Evolutionary conservation across 2,329 filamentous ascomycete species (phyloP).

Genomic region (Pseudogymnoascus sp.): DNA sequence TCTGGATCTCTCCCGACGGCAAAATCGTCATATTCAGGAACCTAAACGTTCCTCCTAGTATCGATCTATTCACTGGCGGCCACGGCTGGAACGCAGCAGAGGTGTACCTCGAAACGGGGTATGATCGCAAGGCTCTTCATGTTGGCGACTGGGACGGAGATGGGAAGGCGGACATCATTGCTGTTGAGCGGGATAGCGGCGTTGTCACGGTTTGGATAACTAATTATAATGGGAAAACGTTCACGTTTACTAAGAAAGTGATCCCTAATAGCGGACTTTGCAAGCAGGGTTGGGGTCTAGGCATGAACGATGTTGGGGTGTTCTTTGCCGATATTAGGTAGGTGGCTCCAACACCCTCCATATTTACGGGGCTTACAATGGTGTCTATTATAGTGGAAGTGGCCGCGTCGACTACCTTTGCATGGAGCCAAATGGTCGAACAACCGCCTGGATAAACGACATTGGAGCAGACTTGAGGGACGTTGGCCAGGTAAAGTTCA

Average conservation of each 20-base stretch:
- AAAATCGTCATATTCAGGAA: neutral
- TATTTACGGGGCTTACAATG: slow-evolving; percentile 11
- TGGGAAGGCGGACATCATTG: slow-evolving; percentile 30
- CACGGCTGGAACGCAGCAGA: neutral
- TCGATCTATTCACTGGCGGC: too few relatives aligned
- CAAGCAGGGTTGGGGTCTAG: slow-evolving; percentile 17
- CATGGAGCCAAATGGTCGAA: slow-evolving; percentile 25
- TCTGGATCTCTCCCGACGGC: neutral
- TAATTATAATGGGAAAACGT: too few relatives aligned
- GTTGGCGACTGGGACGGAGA: slow-evolving; percentile 34
- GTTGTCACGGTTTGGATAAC: too few relatives aligned
- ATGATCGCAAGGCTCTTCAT: slow-evolving; percentile 28
- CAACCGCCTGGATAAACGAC: slow-evolving; percentile 23
- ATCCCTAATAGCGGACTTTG: slow-evolving; percentile 14
- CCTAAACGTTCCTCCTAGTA: too few relatives aligned
- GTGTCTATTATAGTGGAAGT: slow-evolving; percentile 16
- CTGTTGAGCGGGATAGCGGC: slow-evolving; percentile 21
- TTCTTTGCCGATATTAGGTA: too few relatives aligned
- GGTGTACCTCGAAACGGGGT: neutral
- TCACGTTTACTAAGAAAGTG: too few relatives aligned
- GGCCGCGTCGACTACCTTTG: slow-evolving; percentile 30
- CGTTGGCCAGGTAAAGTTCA: too few relatives aligned
- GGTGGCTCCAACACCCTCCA: slow-evolving; percentile 16
- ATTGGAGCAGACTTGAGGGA: neutral
- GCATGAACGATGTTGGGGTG: slow-evolving; percentile 10